phyloP scores from a whole-genome alignment of 2,329 filamentous ascomycete genomes.

The Fusarium torreyae region DNA sequence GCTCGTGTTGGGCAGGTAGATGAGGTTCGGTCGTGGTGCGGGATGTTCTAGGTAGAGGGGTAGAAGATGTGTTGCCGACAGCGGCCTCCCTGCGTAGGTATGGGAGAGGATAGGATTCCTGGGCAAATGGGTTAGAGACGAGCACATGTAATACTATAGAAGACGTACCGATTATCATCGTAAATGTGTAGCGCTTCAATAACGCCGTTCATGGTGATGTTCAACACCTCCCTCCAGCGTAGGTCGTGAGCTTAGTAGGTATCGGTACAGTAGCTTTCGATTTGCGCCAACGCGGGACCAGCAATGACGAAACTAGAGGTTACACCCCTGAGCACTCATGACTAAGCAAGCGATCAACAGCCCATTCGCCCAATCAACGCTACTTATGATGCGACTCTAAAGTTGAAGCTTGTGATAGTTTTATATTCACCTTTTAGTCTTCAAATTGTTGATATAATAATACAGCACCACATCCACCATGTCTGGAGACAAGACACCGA shows the following conservation, averaged over 20 bases:
- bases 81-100: constrained; percentile 86
- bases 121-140: constrained; percentile 44
- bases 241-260: constrained; percentile 31
- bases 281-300: constrained; percentile 35
- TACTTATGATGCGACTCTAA: constrained; percentile 25
- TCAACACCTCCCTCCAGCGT: constrained; percentile 49
- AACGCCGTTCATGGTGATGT: constrained; percentile 80
- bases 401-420: constrained; percentile 39
- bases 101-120: constrained; percentile 91
- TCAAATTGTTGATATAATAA: not conserved
- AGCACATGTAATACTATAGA: not conserved
- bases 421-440: not conserved
- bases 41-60: constrained; percentile 90
- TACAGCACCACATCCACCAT: constrained; percentile 42
- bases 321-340: constrained; percentile 32
- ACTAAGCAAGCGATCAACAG: constrained; percentile 45
- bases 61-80: constrained; percentile 81
- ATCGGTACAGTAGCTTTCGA: constrained; percentile 11
- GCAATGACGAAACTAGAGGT: constrained; percentile 52
- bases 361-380: constrained; percentile 42
- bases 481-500: constrained; percentile 62
- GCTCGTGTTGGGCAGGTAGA: constrained; percentile 85
- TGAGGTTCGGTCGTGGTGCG: constrained; percentile 84
- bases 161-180: constrained; percentile 87
- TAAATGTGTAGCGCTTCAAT: constrained; percentile 98